These are phyloP conservation scores for Populus davidiana DNA, from an alignment of 345 rosid genomes.

Conservation along the genomic window DNA sequence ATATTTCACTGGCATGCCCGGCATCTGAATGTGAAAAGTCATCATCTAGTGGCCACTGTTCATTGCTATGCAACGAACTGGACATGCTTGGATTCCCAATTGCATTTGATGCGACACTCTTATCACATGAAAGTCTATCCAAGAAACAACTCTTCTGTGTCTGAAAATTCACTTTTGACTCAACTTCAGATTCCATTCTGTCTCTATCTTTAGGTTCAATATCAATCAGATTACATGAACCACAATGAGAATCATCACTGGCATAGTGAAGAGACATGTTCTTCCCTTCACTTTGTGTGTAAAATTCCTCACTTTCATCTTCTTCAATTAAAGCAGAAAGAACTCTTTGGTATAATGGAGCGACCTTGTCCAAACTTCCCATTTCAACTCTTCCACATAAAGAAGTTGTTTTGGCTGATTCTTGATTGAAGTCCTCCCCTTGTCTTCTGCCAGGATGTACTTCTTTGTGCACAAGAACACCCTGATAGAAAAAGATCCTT, in stretches of 20 bases:
- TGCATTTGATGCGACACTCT: conserved; percentile 60
- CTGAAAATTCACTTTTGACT: conserved; percentile 70
- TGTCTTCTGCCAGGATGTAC: conserved; percentile 37
- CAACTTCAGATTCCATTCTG: conserved; percentile 88
- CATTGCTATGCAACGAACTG: conserved; percentile 64
- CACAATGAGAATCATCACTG: conserved; percentile 96
- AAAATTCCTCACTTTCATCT: conserved; percentile 80
- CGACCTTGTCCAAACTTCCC: conserved; percentile 56
- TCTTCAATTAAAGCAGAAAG: conserved; percentile 92
- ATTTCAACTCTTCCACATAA: conserved; percentile 45
- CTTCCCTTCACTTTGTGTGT: conserved; percentile 58
- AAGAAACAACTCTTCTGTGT: conserved; percentile 56
- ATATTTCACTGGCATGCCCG: conserved; percentile 58
- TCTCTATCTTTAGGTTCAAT: conserved; percentile 79
- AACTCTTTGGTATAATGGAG: conserved; percentile 78
- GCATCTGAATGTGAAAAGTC: conserved; percentile 59
- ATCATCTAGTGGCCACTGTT: conserved; percentile 73
- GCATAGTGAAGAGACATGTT: conserved; percentile 72
- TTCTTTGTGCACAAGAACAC: conserved; percentile 42
- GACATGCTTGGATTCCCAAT: conserved; percentile 61
- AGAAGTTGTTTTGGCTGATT: conserved; percentile 37
- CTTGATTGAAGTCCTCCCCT: conserved; percentile 39
- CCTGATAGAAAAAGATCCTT: conserved; percentile 38
- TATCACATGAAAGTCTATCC: conserved; percentile 69
- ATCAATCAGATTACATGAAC: conserved; percentile 86